phyloP scores from a whole-genome alignment of 1,139 yeast species.

The Saccharomyces hybrid region DNA sequence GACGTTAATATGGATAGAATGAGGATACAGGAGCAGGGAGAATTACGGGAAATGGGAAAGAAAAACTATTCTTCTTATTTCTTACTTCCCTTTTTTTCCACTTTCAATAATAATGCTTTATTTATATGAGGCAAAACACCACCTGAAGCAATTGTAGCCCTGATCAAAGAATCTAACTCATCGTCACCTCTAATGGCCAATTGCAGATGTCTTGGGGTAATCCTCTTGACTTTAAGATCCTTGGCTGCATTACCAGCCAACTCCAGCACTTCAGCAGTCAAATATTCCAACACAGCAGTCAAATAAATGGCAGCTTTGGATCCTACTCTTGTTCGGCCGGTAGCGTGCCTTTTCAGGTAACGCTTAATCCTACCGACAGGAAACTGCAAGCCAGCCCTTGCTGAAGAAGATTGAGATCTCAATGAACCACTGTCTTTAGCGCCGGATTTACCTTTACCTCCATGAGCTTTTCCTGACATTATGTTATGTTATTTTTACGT shows the following conservation, averaged over 20 bases:
- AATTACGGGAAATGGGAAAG: neutral
- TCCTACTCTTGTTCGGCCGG: constrained; percentile 91
- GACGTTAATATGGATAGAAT: neutral
- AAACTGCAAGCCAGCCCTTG: constrained; percentile 95
- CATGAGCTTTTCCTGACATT: constrained; percentile 96
- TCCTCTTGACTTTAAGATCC: constrained; percentile 96
- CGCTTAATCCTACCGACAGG: constrained; percentile 99
- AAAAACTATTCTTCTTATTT: constrained; percentile 8
- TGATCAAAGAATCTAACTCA: constrained; percentile 89
- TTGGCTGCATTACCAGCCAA: constrained; percentile 99
- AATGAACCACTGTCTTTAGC: constrained; percentile 48
- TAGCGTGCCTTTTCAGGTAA: constrained; percentile 85
- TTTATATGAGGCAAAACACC: constrained; percentile 98
- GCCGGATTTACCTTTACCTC: constrained; percentile 92
- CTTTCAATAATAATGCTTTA: constrained; percentile 86
- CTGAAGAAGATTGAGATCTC: constrained; percentile 82
- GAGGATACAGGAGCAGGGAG: neutral
- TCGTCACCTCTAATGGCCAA: constrained; percentile 98
- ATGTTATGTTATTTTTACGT: neutral
- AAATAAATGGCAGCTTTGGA: constrained; percentile 95
- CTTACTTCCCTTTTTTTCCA: constrained; percentile 61
- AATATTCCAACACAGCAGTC: constrained; percentile 93
- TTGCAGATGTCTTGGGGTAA: constrained; percentile 97
- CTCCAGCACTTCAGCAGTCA: constrained; percentile 97
- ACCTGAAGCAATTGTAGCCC: constrained; percentile 98